Evolutionary conservation across 208 protist species (phyloP).

Genomic region (Vickermania spadyakhi): DNA sequence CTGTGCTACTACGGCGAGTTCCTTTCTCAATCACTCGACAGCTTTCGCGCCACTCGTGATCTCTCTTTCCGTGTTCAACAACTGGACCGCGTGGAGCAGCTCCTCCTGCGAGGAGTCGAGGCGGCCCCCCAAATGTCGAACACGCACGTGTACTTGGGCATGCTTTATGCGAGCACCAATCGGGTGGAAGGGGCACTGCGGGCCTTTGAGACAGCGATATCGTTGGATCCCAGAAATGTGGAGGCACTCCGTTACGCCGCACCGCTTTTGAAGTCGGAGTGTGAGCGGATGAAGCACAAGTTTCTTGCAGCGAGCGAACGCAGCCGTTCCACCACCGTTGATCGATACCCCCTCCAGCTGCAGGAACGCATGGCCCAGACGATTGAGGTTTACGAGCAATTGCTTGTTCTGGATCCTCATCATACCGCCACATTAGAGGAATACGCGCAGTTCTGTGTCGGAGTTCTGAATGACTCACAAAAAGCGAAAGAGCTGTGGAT

Average conservation of each 20-base stretch:
- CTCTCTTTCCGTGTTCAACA: conserved; percentile 22
- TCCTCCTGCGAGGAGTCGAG: conserved; percentile 32
- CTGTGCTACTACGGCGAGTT: conserved; percentile 52
- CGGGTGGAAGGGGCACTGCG: conserved; percentile 56
- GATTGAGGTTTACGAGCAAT: conserved; percentile 31
- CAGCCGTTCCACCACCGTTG: conserved; percentile 3
- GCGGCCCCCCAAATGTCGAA: conserved; percentile 29
- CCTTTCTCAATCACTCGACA: conserved; percentile 39
- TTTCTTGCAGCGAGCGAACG: conserved; percentile 14
- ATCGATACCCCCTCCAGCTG: conserved; percentile 6
- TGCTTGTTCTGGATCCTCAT: conserved; percentile 21
- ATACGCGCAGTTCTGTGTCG: conserved; percentile 61
- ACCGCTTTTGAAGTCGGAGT: conserved; percentile 44
- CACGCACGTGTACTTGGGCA: conserved; percentile 36
- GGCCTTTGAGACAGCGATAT: conserved; percentile 43
- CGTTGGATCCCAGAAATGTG: conserved; percentile 38
- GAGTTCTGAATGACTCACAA: conserved; percentile 36
- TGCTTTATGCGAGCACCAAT: conserved; percentile 51
- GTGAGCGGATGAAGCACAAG: conserved; percentile 34
- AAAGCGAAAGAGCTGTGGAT: conserved; percentile 31
- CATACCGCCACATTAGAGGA: conserved; percentile 30
- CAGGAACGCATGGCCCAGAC: conserved; percentile 27
- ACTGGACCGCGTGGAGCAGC: conserved; percentile 38
- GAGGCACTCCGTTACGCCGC: conserved; percentile 43
- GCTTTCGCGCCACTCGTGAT: conserved; percentile 17